A percentile compares a stretch with the other conserved stretches of the same genome.
phyloP scores from a whole-genome alignment of 2,329 filamentous ascomycete genomes.

The Penicillium sp. region DNA sequence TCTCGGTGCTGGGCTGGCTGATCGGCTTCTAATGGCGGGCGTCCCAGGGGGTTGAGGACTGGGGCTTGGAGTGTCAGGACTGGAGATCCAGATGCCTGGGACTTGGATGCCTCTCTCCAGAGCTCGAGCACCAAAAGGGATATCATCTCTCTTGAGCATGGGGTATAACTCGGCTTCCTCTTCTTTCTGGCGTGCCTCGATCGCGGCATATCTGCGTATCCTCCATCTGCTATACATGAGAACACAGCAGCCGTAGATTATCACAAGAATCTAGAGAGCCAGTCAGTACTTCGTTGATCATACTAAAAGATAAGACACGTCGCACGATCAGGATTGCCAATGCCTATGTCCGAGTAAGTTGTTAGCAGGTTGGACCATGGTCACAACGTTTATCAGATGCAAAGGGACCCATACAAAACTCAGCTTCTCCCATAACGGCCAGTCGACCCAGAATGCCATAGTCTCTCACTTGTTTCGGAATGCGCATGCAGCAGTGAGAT shows the following conservation, averaged over 20 bases:
- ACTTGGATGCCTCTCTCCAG: slow-evolving; percentile 81
- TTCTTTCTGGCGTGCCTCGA: slow-evolving; percentile 67
- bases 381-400: background rate
- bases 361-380: background rate
- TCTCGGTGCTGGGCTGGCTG: slow-evolving; percentile 11
- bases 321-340: slow-evolving; percentile 59
- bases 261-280: slow-evolving; percentile 58
- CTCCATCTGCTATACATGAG: slow-evolving; percentile 58
- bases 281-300: slow-evolving; percentile 22
- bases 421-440: slow-evolving; percentile 87
- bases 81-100: slow-evolving; percentile 79
- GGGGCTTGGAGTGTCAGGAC: slow-evolving; percentile 40
- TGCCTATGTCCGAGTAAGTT: background rate
- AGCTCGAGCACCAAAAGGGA: slow-evolving; percentile 84
- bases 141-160: slow-evolving; percentile 58
- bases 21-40: slow-evolving; percentile 18
- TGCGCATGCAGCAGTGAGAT: background rate
- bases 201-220: slow-evolving; percentile 61
- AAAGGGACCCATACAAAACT: slow-evolving; percentile 69
- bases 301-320: background rate
- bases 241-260: slow-evolving; percentile 67
- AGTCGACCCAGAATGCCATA: slow-evolving; percentile 63
- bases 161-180: slow-evolving; percentile 54
- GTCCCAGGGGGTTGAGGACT: slow-evolving; percentile 25
- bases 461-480: slow-evolving; percentile 4